Conservation (phyloP, 1,284 basidiomycete genomes). For the Microbotryum silenes-acaulis region DNA sequence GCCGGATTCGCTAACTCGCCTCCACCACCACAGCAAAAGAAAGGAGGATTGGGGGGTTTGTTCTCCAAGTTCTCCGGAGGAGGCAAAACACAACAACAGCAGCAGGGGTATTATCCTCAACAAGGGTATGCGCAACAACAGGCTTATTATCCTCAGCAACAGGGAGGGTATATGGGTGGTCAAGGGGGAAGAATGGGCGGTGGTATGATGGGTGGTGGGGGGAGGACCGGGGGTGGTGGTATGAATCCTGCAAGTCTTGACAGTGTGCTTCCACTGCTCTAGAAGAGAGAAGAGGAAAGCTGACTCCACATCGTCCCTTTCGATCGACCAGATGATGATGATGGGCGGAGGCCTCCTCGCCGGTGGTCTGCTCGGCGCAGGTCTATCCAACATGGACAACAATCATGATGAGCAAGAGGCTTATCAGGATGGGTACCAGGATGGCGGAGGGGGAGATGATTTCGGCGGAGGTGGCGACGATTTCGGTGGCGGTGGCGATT, state of each 20-base stretch:
- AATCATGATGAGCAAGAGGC: constrained; percentile 14
- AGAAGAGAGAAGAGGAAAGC: too few relatives aligned
- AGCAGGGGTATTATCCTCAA: neutral
- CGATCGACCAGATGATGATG: constrained; percentile 12
- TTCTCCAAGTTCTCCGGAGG: neutral
- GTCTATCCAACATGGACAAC: constrained; percentile 6
- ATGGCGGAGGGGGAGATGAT: too few relatives aligned
- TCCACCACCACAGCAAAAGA: neutral
- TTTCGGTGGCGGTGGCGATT: too few relatives aligned
- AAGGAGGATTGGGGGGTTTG: neutral
- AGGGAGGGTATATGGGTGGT: constrained; percentile 2
- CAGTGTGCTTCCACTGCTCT: neutral
- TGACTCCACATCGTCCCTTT: too few relatives aligned
- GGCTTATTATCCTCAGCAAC: neutral
- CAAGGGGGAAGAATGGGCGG: neutral
- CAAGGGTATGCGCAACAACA: neutral
- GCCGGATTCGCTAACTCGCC: neutral
- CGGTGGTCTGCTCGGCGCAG: constrained; percentile 6
- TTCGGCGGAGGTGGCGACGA: too few relatives aligned
- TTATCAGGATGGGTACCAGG: too few relatives aligned
- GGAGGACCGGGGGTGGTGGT: constrained; percentile 17
- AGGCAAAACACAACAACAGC: neutral
- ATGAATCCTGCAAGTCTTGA: constrained; percentile 20
- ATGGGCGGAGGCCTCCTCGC: constrained; percentile 17
- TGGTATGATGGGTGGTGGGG: constrained; percentile 8